Conservation (phyloP, 2,329 filamentous ascomycete species). For the Monilinia vaccinii-corymbosi region DNA sequence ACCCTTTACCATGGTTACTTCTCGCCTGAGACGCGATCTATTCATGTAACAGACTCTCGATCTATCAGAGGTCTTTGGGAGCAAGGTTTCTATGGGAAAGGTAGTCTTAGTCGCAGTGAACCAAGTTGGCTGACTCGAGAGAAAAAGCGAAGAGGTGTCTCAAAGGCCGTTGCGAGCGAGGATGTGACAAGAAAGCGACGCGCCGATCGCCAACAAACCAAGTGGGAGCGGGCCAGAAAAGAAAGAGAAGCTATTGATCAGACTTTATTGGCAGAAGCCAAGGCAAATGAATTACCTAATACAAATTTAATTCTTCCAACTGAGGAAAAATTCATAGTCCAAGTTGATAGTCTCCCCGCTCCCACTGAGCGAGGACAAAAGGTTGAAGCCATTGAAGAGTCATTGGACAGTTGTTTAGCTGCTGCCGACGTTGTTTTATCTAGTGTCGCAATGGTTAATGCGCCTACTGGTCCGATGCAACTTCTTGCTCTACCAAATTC, state of each 20-base stretch:
- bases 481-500: conserved; percentile 46
- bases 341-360: neutral
- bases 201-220: conserved; percentile 72
- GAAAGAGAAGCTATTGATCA: conserved; percentile 78
- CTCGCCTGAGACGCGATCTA: conserved; percentile 70
- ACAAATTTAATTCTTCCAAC: neutral
- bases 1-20: conserved; percentile 65
- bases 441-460: neutral
- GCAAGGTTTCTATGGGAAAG: conserved; percentile 95
- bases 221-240: conserved; percentile 82
- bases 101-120: conserved; percentile 85
- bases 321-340: neutral
- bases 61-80: conserved; percentile 84
- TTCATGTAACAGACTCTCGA: conserved; percentile 70
- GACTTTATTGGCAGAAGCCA: conserved; percentile 49
- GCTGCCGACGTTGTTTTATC: neutral
- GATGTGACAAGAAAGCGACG: conserved; percentile 68
- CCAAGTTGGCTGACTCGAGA: conserved; percentile 86
- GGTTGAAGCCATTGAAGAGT: neutral
- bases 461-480: conserved; percentile 29
- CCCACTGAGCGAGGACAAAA: neutral
- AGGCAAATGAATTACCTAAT: neutral
- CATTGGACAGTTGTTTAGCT: neutral
- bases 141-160: conserved; percentile 58
- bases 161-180: conserved; percentile 66